These are phyloP conservation scores for Ophiosphaerella narmari DNA, from an alignment of 2,329 filamentous ascomycete genomes.

Conservation along the genomic window DNA sequence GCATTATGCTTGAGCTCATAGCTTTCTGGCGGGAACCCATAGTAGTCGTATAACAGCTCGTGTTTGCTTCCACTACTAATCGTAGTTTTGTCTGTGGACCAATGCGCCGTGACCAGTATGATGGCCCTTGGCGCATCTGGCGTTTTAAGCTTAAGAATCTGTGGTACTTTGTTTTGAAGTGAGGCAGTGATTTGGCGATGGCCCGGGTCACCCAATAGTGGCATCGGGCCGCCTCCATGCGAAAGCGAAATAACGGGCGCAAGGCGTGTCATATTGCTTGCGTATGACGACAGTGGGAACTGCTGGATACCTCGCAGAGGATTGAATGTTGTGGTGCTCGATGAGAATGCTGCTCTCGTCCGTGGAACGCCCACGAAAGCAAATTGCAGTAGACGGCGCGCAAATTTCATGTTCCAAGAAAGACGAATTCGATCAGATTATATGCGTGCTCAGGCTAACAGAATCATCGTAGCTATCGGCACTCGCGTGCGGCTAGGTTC, in stretches of 20 bases:
- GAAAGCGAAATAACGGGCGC: constrained; percentile 48
- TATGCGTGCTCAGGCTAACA: no score
- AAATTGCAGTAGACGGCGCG: constrained; percentile 14
- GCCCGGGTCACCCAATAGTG: constrained; percentile 59
- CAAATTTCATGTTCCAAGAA: constrained; percentile 20
- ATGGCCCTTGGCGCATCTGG: constrained; percentile 57
- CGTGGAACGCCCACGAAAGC: constrained; percentile 10
- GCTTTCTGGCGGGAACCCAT: constrained; percentile 61
- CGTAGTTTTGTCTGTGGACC: constrained; percentile 56
- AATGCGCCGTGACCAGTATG: constrained; percentile 64
- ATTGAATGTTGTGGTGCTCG: constrained; percentile 27
- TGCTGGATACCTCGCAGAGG: constrained; percentile 33
- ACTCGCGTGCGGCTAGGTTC: no score
- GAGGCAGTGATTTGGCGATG: constrained; percentile 59
- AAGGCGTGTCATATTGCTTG: constrained; percentile 37
- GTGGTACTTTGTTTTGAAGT: constrained; percentile 58
- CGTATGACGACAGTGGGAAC: constrained; percentile 27
- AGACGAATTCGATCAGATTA: no score
- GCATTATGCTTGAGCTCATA: constrained; percentile 63
- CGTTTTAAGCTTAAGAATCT: constrained; percentile 60
- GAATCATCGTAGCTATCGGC: no score
- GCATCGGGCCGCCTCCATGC: constrained; percentile 59
- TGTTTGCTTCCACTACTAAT: constrained; percentile 58
- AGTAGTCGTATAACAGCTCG: constrained; percentile 62
- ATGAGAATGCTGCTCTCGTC: constrained; percentile 9